phyloP scores from a whole-genome alignment of 148 eudicot species.

The Fagopyrum homotropicum region DNA sequence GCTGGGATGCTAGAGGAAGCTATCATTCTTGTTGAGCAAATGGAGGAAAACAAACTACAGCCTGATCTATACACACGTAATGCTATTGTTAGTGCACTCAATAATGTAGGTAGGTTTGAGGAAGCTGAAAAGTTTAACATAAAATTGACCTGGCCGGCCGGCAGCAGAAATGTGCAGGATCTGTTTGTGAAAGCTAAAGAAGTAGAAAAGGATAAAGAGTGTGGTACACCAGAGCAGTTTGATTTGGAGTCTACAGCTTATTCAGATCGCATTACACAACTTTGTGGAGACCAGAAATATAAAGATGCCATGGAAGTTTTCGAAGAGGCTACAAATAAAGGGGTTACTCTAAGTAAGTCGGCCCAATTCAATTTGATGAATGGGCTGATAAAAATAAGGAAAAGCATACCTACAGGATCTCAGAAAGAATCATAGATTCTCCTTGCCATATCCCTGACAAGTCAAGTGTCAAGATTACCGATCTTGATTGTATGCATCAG shows the following conservation, averaged over 20 bases:
- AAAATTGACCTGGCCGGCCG: conserved; percentile 19
- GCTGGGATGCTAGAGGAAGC: conserved; percentile 66
- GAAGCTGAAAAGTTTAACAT: conserved; percentile 62
- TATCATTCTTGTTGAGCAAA: conserved; percentile 44
- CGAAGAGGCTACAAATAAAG: conserved; percentile 39
- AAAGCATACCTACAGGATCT: conserved; percentile 21
- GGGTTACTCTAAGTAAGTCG: conserved; percentile 38
- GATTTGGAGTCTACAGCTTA: conserved; percentile 31
- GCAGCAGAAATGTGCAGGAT: conserved; percentile 21
- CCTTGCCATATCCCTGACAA: background rate
- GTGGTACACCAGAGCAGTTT: conserved; percentile 21
- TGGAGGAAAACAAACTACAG: conserved; percentile 55
- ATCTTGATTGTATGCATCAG: background rate
- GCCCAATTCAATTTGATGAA: conserved; percentile 53
- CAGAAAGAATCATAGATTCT: background rate
- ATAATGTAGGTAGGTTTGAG: conserved; percentile 35
- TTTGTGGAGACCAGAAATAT: conserved; percentile 50
- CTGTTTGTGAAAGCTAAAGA: conserved; percentile 19
- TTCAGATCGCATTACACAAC: conserved; percentile 46
- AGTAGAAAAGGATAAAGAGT: conserved; percentile 15
- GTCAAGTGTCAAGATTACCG: background rate
- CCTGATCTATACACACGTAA: conserved; percentile 62
- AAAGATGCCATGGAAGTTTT: conserved; percentile 65
- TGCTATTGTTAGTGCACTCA: conserved; percentile 49
- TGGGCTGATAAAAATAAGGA: conserved; percentile 57